Evolutionary conservation across 148 eudicot genomes (phyloP).

Genomic region (Simmondsia chinensis): DNA sequence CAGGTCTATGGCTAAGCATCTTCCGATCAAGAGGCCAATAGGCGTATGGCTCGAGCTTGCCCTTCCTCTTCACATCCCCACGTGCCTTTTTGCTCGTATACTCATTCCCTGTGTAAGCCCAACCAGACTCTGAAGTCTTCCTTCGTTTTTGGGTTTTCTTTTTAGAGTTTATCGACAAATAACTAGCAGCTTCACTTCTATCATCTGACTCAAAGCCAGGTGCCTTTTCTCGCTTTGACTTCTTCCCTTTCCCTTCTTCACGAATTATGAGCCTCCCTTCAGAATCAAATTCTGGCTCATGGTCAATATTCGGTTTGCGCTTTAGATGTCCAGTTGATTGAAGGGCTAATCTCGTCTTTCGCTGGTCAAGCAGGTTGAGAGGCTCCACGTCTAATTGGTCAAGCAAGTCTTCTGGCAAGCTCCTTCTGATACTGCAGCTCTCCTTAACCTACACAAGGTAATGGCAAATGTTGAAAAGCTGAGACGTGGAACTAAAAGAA

Average conservation of each 20-base stretch:
- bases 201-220: slow-evolving; percentile 36
- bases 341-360: slow-evolving; percentile 69
- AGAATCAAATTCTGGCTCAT: slow-evolving; percentile 58
- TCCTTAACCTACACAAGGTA: slow-evolving; percentile 71
- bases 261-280: slow-evolving; percentile 65
- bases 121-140: slow-evolving; percentile 61
- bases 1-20: slow-evolving; percentile 83
- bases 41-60: slow-evolving; percentile 91
- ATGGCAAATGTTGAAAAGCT: no score
- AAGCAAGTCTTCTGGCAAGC: slow-evolving; percentile 56
- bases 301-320: slow-evolving; percentile 47
- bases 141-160: slow-evolving; percentile 41
- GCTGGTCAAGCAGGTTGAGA: slow-evolving; percentile 78
- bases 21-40: slow-evolving; percentile 97
- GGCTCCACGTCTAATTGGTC: slow-evolving; percentile 76
- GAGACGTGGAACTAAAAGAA: no score
- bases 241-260: slow-evolving; percentile 47
- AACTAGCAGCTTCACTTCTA: slow-evolving; percentile 39
- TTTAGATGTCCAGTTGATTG: slow-evolving; percentile 43
- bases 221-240: slow-evolving; percentile 25
- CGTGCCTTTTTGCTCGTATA: slow-evolving; percentile 84
- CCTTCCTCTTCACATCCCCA: slow-evolving; percentile 85
- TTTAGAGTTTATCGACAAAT: slow-evolving; percentile 20
- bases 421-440: slow-evolving; percentile 38
- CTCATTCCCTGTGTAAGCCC: slow-evolving; percentile 80